phyloP scores from a whole-genome alignment of 768 basidiomycete species.

The Imleria badia region DNA sequence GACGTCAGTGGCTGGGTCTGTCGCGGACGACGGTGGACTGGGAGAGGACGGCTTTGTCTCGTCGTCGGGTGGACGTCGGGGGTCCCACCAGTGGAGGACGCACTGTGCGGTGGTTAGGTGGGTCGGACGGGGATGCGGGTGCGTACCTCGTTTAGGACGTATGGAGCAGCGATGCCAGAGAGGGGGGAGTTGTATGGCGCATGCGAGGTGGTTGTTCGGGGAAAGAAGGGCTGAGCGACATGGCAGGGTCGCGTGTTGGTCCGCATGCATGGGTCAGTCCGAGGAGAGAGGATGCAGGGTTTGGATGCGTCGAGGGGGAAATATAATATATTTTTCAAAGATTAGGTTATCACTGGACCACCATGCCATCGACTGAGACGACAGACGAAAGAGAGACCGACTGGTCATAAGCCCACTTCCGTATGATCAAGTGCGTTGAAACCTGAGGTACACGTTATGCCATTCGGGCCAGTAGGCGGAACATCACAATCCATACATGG shows the following conservation, averaged over 20 bases:
- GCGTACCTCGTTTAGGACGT: conserved; percentile 20
- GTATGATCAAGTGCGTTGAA: conserved; percentile 23
- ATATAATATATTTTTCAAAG: too few species aligned
- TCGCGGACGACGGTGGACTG: too few species aligned
- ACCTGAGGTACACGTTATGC: conserved; percentile 10
- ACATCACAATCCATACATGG: background rate
- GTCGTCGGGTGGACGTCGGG: background rate
- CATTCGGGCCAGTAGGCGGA: background rate
- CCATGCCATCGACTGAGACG: conserved; percentile 25
- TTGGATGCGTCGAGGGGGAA: too few species aligned
- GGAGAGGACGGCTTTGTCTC: background rate
- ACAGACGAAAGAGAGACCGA: conserved; percentile 17
- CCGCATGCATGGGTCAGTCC: too few species aligned
- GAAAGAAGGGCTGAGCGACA: too few species aligned
- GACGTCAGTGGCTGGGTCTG: too few species aligned
- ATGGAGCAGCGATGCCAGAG: conserved; percentile 22
- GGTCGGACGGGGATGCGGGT: background rate
- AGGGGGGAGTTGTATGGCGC: conserved; percentile 14
- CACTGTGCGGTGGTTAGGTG: conserved; percentile 7
- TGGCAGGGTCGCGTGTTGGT: too few species aligned
- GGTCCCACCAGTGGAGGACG: conserved; percentile 3
- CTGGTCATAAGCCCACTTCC: conserved; percentile 26
- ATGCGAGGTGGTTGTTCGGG: background rate
- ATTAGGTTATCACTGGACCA: conserved; percentile 1
- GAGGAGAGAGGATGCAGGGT: too few species aligned